phyloP scores from a whole-genome alignment of 108 stramenopile species.

The Skeletonema potamos region DNA sequence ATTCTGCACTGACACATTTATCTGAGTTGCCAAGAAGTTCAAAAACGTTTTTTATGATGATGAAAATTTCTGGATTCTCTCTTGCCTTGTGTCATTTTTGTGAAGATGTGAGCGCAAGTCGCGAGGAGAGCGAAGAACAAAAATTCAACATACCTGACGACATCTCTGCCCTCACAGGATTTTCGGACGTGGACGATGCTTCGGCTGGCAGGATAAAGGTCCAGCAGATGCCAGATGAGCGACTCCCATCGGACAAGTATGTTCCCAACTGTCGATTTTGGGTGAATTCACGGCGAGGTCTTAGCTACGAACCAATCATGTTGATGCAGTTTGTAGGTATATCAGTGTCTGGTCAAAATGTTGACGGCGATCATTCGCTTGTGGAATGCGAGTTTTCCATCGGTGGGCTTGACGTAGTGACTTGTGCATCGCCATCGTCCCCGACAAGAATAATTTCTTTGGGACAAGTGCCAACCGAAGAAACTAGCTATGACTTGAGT shows the following conservation, averaged over 20 bases:
- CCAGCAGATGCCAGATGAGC: background rate
- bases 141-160: conserved; percentile 18
- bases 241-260: conserved; percentile 5
- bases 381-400: conserved; percentile 1
- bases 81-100: conserved; percentile 29
- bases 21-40: background rate
- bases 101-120: background rate
- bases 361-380: background rate
- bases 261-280: conserved; percentile 33
- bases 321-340: conserved; percentile 29
- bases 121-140: conserved; percentile 3
- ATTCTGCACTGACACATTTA: background rate
- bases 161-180: conserved; percentile 38
- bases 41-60: background rate
- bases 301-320: conserved; percentile 24
- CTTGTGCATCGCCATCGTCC: background rate
- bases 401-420: conserved; percentile 8
- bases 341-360: conserved; percentile 4
- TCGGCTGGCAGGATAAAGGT: background rate
- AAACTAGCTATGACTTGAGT: background rate
- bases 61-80: conserved; percentile 32
- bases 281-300: conserved; percentile 4
- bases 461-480: background rate
- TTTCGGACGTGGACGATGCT: conserved; percentile 32
- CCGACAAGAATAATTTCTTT: background rate